These are phyloP conservation scores for Geotrichum histeridarum DNA, from an alignment of 1,139 yeast genomes.

Conservation along the genomic window DNA sequence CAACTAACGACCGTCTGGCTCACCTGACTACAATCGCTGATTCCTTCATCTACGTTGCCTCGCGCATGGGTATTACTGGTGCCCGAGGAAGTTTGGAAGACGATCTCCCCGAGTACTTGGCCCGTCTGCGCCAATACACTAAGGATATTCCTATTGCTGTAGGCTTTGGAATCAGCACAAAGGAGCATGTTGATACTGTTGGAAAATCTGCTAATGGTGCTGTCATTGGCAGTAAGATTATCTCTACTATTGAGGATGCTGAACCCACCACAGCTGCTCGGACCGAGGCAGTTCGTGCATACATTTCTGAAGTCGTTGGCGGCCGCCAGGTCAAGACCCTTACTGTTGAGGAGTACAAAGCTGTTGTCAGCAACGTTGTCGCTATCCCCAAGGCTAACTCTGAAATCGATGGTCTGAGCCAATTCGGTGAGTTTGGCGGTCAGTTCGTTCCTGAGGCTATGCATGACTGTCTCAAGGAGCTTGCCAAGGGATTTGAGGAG, in stretches of 20 bases:
- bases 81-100: conserved; percentile 61
- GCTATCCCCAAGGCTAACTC: conserved; percentile 26
- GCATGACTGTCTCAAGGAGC: conserved; percentile 82
- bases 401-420: conserved; percentile 23
- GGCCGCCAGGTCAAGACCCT: conserved; percentile 44
- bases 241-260: conserved; percentile 51
- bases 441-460: conserved; percentile 97
- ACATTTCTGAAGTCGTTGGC: conserved; percentile 64
- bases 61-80: conserved; percentile 98
- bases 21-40: conserved; percentile 81
- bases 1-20: conserved; percentile 81
- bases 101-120: conserved; percentile 63
- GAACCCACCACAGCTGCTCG: conserved; percentile 54
- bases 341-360: conserved; percentile 24
- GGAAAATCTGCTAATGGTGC: conserved; percentile 83
- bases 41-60: conserved; percentile 90
- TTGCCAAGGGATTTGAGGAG: conserved; percentile 78
- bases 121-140: conserved; percentile 67
- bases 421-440: conserved; percentile 96
- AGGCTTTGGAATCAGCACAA: conserved; percentile 93
- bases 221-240: conserved; percentile 85
- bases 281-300: conserved; percentile 58
- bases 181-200: conserved; percentile 81
- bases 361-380: conserved; percentile 30
- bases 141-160: conserved; percentile 84